Evolutionary conservation across 176 grass and related monocot genomes (phyloP).

Genomic region (Bothriochloa decipiens): DNA sequence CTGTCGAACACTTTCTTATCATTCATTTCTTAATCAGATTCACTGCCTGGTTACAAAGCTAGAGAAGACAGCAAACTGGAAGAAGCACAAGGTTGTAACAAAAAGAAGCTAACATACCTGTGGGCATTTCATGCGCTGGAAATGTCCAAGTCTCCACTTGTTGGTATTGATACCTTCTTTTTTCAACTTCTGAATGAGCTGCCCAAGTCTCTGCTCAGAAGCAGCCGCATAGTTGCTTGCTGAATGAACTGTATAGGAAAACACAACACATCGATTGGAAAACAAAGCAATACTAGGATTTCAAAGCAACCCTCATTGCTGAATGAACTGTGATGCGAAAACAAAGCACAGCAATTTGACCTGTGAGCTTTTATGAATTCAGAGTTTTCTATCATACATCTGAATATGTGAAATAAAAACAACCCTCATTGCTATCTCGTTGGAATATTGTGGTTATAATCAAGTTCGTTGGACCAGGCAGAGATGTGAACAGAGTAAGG

Average conservation of each 20-base stretch:
- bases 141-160: slow-evolving; percentile 48
- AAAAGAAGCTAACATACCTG: slow-evolving; percentile 36
- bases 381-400: no score
- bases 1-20: background rate
- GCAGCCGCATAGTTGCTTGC: background rate
- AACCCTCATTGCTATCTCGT: no score
- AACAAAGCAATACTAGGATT: no score
- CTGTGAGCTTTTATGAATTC: no score
- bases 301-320: no score
- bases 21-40: background rate
- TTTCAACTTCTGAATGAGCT: slow-evolving; percentile 50
- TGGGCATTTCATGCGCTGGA: slow-evolving; percentile 52
- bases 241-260: background rate
- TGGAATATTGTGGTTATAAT: no score
- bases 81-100: background rate
- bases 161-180: slow-evolving; percentile 56
- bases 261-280: background rate
- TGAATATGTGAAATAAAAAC: no score
- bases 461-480: no score
- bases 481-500: no score
- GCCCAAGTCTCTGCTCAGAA: slow-evolving; percentile 29
- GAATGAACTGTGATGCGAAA: no score
- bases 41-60: background rate
- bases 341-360: no score
- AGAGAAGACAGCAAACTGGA: background rate